Percentiles rank a stretch among this genome's conserved stretches.
phyloP scores from a whole-genome alignment of 495 filamentous ascomycete species.

The Penicillium mononematosum region DNA sequence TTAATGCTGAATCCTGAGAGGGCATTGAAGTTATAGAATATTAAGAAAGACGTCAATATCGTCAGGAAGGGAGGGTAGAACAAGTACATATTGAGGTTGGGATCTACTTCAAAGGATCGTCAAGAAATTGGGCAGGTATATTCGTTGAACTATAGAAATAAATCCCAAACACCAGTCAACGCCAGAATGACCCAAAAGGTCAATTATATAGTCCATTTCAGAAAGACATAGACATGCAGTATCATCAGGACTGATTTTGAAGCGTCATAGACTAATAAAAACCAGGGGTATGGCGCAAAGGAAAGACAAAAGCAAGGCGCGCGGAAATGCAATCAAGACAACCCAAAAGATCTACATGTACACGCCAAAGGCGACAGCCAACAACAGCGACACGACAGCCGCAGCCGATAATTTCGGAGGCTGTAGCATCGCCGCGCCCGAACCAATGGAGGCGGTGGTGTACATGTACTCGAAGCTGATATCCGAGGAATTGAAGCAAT shows the following conservation, averaged over 20 bases:
- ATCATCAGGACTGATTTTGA: slow-evolving; percentile 21
- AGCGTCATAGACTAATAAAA: slow-evolving; percentile 11
- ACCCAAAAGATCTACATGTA: slow-evolving; percentile 27
- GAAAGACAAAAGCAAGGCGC: slow-evolving; percentile 16
- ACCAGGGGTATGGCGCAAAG: slow-evolving; percentile 25
- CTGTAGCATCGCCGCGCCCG: slow-evolving; percentile 40
- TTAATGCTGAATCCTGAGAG: no score
- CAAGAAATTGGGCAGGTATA: neutral
- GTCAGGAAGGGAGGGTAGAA: neutral
- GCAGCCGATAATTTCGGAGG: slow-evolving; percentile 15
- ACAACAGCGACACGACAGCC: slow-evolving; percentile 24
- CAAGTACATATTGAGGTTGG: neutral
- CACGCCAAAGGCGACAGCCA: slow-evolving; percentile 24
- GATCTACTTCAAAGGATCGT: neutral
- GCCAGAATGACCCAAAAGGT: slow-evolving; percentile 3
- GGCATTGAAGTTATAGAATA: no score
- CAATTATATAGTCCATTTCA: slow-evolving; percentile 4
- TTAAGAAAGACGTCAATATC: no score
- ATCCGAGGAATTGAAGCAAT: slow-evolving; percentile 80
- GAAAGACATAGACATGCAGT: slow-evolving; percentile 2
- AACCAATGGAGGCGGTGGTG: slow-evolving; percentile 56
- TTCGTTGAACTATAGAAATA: neutral
- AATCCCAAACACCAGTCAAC: slow-evolving; percentile 7
- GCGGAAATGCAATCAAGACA: slow-evolving; percentile 22
- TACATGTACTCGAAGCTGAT: slow-evolving; percentile 76